Percentiles rank a stretch among this genome's conserved stretches.
Evolutionary conservation across 2,329 filamentous ascomycete species (phyloP).

Genomic region (Aspergillus cejpii): DNA sequence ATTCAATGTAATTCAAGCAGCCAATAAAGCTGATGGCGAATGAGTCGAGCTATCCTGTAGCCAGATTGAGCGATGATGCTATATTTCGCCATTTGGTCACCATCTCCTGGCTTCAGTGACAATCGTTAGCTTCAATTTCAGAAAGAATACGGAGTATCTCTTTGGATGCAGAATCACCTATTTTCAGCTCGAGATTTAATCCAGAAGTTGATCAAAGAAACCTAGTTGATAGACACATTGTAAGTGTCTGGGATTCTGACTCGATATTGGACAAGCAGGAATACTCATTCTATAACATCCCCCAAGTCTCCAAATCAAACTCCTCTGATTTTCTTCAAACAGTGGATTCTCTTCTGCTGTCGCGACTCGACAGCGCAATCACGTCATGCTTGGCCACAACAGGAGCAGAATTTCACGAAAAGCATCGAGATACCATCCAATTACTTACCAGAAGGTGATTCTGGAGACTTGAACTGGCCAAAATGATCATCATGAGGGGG

Average conservation of each 20-base stretch:
- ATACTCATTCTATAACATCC: too few relatives aligned
- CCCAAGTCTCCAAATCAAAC: too few relatives aligned
- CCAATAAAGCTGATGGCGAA: neutral
- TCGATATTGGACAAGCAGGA: too few relatives aligned
- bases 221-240: too few relatives aligned
- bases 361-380: conserved; percentile 14
- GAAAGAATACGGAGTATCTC: too few relatives aligned
- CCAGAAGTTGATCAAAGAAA: too few relatives aligned
- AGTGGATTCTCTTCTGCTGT: neutral
- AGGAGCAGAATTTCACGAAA: neutral
- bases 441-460: neutral
- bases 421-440: neutral
- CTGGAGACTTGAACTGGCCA: too few relatives aligned
- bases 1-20: neutral
- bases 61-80: neutral
- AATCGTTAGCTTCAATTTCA: neutral
- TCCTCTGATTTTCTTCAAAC: too few relatives aligned
- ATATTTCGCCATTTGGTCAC: neutral
- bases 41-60: neutral
- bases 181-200: too few relatives aligned
- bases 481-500: too few relatives aligned
- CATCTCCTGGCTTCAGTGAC: neutral
- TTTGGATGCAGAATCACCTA: too few relatives aligned
- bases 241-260: too few relatives aligned
- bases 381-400: conserved; percentile 21